These are phyloP conservation scores for Pseudocercospora fuligena DNA, from an alignment of 2,329 filamentous ascomycete genomes.

Conservation along the genomic window DNA sequence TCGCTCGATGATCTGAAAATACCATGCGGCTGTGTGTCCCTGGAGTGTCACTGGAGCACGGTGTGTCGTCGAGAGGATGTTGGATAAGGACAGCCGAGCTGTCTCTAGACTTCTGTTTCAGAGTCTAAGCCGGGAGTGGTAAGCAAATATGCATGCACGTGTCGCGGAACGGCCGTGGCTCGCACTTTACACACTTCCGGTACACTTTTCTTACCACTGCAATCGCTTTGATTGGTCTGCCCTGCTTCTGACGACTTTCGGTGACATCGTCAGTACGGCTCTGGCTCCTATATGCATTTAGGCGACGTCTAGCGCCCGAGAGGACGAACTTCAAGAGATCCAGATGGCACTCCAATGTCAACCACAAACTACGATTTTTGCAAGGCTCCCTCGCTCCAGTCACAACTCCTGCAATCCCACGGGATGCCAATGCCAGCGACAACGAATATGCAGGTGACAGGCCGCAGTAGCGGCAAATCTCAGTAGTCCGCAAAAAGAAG, in stretches of 20 bases:
- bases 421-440: neutral
- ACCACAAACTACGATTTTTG: constrained; percentile 1
- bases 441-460: neutral
- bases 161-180: neutral
- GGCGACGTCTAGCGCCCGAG: neutral
- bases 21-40: neutral
- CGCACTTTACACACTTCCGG: too few species aligned
- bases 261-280: neutral
- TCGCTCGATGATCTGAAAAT: neutral
- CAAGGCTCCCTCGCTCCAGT: constrained; percentile 1
- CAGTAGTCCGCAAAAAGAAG: neutral
- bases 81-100: constrained; percentile 1
- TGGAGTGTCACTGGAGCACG: neutral
- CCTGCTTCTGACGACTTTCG: neutral
- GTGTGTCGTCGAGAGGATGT: neutral
- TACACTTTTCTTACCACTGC: neutral
- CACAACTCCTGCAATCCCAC: neutral
- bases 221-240: neutral
- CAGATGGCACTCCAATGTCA: neutral
- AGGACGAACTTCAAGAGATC: neutral
- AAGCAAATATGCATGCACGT: neutral
- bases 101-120: neutral
- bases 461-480: constrained; percentile 1
- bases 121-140: neutral
- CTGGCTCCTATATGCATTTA: neutral